phyloP scores from a whole-genome alignment of 2,329 filamentous ascomycete species.

The Aspergillus floridensis region DNA sequence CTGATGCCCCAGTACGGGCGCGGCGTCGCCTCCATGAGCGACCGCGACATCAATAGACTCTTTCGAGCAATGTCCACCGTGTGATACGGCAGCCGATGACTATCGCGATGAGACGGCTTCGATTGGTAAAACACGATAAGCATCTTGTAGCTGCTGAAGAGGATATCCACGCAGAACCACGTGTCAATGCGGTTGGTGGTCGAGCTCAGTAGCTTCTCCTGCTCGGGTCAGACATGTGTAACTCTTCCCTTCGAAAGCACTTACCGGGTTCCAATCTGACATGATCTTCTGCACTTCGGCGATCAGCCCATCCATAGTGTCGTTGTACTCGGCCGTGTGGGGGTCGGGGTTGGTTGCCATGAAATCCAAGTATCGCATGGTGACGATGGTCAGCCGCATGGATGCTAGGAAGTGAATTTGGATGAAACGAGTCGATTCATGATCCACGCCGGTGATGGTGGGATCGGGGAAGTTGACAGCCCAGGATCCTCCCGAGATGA shows the following conservation, averaged over 20 bases:
- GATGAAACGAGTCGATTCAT: constrained; percentile 15
- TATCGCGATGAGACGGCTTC: constrained; percentile 11
- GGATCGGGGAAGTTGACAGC: constrained; percentile 21
- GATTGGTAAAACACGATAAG: constrained; percentile 20
- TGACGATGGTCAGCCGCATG: constrained; percentile 16
- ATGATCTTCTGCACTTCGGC: constrained; percentile 16
- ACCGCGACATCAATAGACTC: constrained; percentile 4
- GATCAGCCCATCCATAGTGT: constrained; percentile 9
- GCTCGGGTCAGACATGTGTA: neutral
- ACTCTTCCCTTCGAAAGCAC: neutral
- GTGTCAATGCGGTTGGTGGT: constrained; percentile 16
- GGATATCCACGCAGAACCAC: constrained; percentile 19
- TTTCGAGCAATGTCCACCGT: constrained; percentile 13
- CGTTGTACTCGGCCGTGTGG: constrained; percentile 5
- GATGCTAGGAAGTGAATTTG: constrained; percentile 21
- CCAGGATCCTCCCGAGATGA: constrained; percentile 18
- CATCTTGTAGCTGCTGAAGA: constrained; percentile 20
- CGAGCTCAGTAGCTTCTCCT: constrained; percentile 15
- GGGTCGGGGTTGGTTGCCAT: neutral
- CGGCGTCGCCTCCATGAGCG: neutral
- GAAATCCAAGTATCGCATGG: constrained; percentile 14
- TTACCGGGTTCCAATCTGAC: constrained; percentile 16
- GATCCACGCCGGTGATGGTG: constrained; percentile 16
- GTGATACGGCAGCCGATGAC: constrained; percentile 6
- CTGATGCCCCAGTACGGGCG: constrained; percentile 9